Evolutionary conservation across 2,329 filamentous ascomycete genomes (phyloP).

Genomic region (Emmonsia crescens): DNA sequence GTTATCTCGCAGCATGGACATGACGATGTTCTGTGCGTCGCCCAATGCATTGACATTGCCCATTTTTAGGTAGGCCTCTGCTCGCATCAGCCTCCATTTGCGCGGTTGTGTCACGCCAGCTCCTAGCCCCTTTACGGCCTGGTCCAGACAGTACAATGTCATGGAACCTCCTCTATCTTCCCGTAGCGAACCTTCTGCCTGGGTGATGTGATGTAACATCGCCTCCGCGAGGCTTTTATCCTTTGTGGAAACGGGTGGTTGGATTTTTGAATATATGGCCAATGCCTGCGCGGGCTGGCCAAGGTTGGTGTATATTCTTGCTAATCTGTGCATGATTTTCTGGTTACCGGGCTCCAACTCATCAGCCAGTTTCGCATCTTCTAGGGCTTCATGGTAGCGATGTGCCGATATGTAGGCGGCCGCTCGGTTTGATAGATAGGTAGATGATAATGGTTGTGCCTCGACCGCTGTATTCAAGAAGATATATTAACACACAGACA

Average conservation of each 20-base stretch:
- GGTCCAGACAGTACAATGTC: constrained; percentile 82
- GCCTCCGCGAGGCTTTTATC: constrained; percentile 72
- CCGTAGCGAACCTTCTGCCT: constrained; percentile 66
- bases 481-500: constrained; percentile 1
- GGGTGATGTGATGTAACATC: constrained; percentile 72
- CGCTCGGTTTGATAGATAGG: constrained; percentile 88
- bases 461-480: constrained; percentile 60
- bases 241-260: constrained; percentile 69
- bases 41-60: constrained; percentile 78
- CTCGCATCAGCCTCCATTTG: constrained; percentile 88
- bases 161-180: constrained; percentile 75
- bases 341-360: constrained; percentile 75
- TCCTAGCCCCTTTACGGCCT: constrained; percentile 74
- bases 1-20: constrained; percentile 74
- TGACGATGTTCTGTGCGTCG: constrained; percentile 86
- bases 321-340: constrained; percentile 80
- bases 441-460: constrained; percentile 71
- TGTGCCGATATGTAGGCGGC: constrained; percentile 86
- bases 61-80: constrained; percentile 87
- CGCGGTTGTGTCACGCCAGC: constrained; percentile 66
- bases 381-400: constrained; percentile 66
- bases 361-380: constrained; percentile 73
- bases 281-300: constrained; percentile 82
- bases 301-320: constrained; percentile 78
- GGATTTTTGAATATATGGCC: constrained; percentile 67